A percentile compares a stretch with the other conserved stretches of the same genome.
These are phyloP conservation scores for Saccharomyces pastorianus DNA, from an alignment of 1,139 yeast genomes.

Conservation along the genomic window DNA sequence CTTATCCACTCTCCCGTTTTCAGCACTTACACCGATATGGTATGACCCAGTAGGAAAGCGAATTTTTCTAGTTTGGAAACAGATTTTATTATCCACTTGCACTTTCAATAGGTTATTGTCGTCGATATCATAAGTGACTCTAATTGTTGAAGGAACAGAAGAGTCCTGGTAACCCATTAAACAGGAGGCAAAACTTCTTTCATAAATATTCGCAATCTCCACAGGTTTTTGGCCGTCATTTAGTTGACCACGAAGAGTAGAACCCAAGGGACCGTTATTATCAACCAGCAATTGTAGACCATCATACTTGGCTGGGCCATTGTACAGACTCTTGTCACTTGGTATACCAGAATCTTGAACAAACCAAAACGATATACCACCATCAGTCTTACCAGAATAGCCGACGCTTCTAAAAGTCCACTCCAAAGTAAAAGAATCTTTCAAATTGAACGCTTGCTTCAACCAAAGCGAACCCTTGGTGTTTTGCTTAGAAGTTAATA, in stretches of 20 bases:
- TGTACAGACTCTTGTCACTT: constrained; percentile 12
- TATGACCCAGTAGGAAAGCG: constrained; percentile 21
- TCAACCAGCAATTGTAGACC: constrained; percentile 56
- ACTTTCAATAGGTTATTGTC: constrained; percentile 43
- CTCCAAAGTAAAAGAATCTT: constrained; percentile 42
- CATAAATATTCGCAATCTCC: constrained; percentile 22
- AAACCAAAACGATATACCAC: constrained; percentile 24
- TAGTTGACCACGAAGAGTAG: constrained; percentile 43
- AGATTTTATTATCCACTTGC: constrained; percentile 61
- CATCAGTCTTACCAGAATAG: constrained; percentile 7
- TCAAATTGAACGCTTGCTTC: constrained; percentile 18
- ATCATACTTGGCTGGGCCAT: constrained; percentile 37
- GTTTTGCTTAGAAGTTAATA: constrained; percentile 37
- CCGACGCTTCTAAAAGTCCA: constrained; percentile 4
- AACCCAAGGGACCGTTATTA: constrained; percentile 39
- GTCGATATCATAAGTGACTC: constrained; percentile 48
- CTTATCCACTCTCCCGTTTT: constrained; percentile 27
- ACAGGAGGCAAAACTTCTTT: constrained; percentile 47
- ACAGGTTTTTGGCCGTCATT: constrained; percentile 40
- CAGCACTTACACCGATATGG: constrained; percentile 48
- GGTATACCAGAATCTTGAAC: constrained; percentile 29
- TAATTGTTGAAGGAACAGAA: constrained; percentile 58
- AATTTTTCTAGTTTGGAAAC: constrained; percentile 56
- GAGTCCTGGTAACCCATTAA: constrained; percentile 53
- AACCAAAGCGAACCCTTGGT: constrained; percentile 45